These are phyloP conservation scores for Neurospora sp. DNA, from an alignment of 495 filamentous ascomycete species.

Conservation along the genomic window DNA sequence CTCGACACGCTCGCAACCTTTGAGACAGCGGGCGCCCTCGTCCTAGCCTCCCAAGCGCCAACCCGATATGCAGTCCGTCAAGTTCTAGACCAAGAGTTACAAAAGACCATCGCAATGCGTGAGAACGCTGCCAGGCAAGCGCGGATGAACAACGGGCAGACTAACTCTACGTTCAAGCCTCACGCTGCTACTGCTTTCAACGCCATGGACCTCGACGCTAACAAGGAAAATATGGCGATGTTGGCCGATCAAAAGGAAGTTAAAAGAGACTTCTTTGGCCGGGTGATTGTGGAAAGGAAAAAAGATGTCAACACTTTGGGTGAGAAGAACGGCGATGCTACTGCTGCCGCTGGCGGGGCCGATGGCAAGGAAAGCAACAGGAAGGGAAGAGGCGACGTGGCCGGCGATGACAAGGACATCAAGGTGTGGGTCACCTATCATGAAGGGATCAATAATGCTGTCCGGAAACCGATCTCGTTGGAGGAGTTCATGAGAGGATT, in stretches of 20 bases:
- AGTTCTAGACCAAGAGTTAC: slow-evolving; percentile 81
- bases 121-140: slow-evolving; percentile 48
- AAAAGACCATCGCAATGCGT: slow-evolving; percentile 53
- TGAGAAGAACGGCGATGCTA: slow-evolving; percentile 29
- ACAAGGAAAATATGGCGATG: slow-evolving; percentile 33
- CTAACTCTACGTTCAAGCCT: slow-evolving; percentile 9
- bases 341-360: slow-evolving; percentile 7
- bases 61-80: slow-evolving; percentile 84
- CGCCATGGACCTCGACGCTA: slow-evolving; percentile 10
- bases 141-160: slow-evolving; percentile 36
- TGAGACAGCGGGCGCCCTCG: slow-evolving; percentile 41
- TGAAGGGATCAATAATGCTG: slow-evolving; percentile 94
- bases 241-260: slow-evolving; percentile 23
- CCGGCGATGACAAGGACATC: slow-evolving; percentile 34
- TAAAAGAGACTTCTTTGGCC: slow-evolving; percentile 88
- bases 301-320: slow-evolving; percentile 16
- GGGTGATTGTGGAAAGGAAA: slow-evolving; percentile 45
- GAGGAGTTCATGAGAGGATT: slow-evolving; percentile 71
- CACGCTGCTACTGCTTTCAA: neutral
- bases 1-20: slow-evolving; percentile 61
- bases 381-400: slow-evolving; percentile 20
- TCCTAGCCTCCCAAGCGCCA: slow-evolving; percentile 46
- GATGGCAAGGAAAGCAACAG: slow-evolving; percentile 11
- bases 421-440: slow-evolving; percentile 91
- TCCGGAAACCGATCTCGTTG: slow-evolving; percentile 82